Evolutionary conservation across 164 flowering plant species (phyloP).

Genomic region (Vitis rupestris): DNA sequence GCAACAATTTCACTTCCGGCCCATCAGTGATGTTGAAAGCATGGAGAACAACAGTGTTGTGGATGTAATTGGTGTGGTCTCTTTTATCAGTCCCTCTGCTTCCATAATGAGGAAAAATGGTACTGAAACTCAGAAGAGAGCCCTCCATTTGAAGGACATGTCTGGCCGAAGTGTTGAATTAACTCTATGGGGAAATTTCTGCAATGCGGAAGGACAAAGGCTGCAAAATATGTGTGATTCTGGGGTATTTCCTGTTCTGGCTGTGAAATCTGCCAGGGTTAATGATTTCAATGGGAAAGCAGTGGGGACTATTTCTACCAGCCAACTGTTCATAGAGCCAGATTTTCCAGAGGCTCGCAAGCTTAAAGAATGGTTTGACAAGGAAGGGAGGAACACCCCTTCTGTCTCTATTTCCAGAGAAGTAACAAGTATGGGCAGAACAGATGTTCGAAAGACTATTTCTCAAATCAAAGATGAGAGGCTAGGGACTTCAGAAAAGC

Average conservation of each 20-base stretch:
- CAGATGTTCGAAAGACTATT: slow-evolving; percentile 67
- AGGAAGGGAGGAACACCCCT: slow-evolving; percentile 59
- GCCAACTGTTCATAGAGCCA: slow-evolving; percentile 79
- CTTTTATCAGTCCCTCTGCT: slow-evolving; percentile 61
- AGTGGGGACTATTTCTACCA: slow-evolving; percentile 68
- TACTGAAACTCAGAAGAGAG: slow-evolving; percentile 72
- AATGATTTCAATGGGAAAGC: slow-evolving; percentile 87
- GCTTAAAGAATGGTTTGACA: slow-evolving; percentile 73
- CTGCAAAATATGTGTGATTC: slow-evolving; percentile 78
- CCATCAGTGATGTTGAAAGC: slow-evolving; percentile 72
- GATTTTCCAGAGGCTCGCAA: slow-evolving; percentile 68
- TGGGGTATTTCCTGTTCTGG: slow-evolving; percentile 80
- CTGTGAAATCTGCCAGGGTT: slow-evolving; percentile 80
- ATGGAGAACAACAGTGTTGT: slow-evolving; percentile 65
- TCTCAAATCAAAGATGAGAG: slow-evolving; percentile 90
- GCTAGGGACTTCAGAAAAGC: slow-evolving; percentile 91
- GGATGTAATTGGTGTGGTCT: slow-evolving; percentile 86
- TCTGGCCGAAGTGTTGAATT: slow-evolving; percentile 93
- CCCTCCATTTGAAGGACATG: slow-evolving; percentile 85
- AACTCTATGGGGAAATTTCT: slow-evolving; percentile 89
- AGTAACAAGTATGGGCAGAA: slow-evolving; percentile 34
- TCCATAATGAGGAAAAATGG: slow-evolving; percentile 88
- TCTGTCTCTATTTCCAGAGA: slow-evolving; percentile 78
- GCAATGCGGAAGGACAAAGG: slow-evolving; percentile 82
- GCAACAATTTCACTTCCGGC: slow-evolving; percentile 79